Evolutionary conservation across 1,284 basidiomycete species (phyloP), one percentile per base, ranked within the genome.

Genomic region (Sanghuangporus sanghuang): DNA sequence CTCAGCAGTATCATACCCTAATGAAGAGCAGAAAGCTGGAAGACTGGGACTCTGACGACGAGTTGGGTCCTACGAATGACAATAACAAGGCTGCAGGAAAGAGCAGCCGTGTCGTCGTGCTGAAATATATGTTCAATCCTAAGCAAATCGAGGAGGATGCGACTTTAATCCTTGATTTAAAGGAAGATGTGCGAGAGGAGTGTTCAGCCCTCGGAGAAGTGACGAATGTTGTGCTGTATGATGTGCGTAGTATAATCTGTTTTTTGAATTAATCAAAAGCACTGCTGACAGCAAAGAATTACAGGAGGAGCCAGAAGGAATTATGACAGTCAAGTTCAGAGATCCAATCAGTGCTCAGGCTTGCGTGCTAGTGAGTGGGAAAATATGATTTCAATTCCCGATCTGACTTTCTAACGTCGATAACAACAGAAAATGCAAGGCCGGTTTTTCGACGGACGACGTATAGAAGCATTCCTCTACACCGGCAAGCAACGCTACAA

Each of bases 241-340:
- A 99, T 77, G 95, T 96, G 73, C 75, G 93, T 82, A 7, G 57
- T 12, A 18, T 57, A 12, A 56, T 52, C 53, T 21, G 35, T 56
- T 56, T 59, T 58, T 18, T 59, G 53, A 52, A 63, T 38, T 27
- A 50, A 59, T 69, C 14, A 61, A 11, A 9, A 16, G 48, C 27
- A 23, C 11, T 23, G 32, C 9, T 52, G 32, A 52, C 21, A 27
- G 7, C 9, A 3, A 14, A 8, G 7, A 23, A 53, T 21, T 68
- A 60, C 75, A 98, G 95, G 85, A 89, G 78, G 97, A 99, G 74
- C 80, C 87, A 23, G 95, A 98, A 48, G 97, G 97, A 1, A 78
- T 99, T 63, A 98, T 99, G 85, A 96, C 95, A 0, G 89, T 99
- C 67, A 96, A 96, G 70, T 99, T 98, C 79, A 87, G 88, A 64